These are phyloP conservation scores for Coemansia sp. DNA, from an alignment of 192 early-diverging fungal genomes.

Conservation along the genomic window DNA sequence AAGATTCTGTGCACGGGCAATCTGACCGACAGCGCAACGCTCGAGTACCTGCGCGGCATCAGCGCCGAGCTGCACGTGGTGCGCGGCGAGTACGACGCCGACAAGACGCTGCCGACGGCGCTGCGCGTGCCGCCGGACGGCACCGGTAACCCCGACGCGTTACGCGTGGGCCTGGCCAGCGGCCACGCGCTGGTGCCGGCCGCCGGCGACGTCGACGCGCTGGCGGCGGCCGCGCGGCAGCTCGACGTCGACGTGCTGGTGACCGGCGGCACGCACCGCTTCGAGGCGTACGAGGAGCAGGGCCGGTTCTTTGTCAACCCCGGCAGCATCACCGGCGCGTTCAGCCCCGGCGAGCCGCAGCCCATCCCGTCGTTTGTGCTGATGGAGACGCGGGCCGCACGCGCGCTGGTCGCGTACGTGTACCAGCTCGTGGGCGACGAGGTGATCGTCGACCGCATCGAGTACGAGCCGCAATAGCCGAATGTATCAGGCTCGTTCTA, in stretches of 20 bases:
- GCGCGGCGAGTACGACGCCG: slow-evolving; percentile 58
- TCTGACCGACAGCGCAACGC: slow-evolving; percentile 72
- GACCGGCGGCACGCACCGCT: slow-evolving; percentile 82
- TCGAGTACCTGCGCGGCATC: slow-evolving; percentile 84
- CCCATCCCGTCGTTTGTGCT: slow-evolving; percentile 88
- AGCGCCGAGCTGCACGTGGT: slow-evolving; percentile 71
- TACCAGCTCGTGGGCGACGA: slow-evolving; percentile 90
- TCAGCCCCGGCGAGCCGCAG: slow-evolving; percentile 36
- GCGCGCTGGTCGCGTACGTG: slow-evolving; percentile 78
- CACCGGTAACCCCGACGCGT: too few species aligned
- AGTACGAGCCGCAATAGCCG: too few species aligned
- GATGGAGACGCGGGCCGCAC: slow-evolving; percentile 81
- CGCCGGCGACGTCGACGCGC: slow-evolving; percentile 61
- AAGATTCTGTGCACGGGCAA: slow-evolving; percentile 94
- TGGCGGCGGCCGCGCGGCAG: slow-evolving; percentile 74
- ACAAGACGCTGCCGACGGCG: slow-evolving; percentile 7
- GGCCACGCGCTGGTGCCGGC: slow-evolving; percentile 75
- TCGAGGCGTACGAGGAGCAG: slow-evolving; percentile 88
- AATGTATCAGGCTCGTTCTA: too few species aligned
- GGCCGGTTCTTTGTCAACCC: slow-evolving; percentile 93
- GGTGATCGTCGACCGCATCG: slow-evolving; percentile 90
- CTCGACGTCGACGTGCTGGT: slow-evolving; percentile 91
- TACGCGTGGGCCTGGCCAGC: slow-evolving; percentile 74
- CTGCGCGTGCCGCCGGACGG: too few species aligned
- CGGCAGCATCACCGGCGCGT: slow-evolving; percentile 92